phyloP scores from a whole-genome alignment of 169 alveolate species.

The Plasmodium reichenowi region DNA sequence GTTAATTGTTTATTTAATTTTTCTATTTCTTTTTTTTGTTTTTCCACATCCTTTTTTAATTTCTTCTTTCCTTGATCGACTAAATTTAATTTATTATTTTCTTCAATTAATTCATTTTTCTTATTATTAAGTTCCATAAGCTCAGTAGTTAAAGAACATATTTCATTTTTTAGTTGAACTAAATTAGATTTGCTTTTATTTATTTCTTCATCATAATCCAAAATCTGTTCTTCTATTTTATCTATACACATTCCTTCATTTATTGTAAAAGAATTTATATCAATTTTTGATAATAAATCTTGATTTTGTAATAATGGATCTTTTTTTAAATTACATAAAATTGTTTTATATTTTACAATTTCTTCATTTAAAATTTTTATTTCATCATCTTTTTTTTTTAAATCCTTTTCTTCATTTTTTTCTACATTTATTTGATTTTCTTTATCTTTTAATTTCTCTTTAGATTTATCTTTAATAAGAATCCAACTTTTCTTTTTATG shows the following conservation, averaged over 20 bases:
- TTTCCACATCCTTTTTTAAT: constrained; percentile 12
- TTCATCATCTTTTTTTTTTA: constrained; percentile 5
- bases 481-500: too few species aligned
- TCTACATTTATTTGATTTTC: too few species aligned
- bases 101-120: constrained; percentile 47
- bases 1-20: not conserved
- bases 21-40: constrained; percentile 7
- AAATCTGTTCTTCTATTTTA: constrained; percentile 8
- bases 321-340: not conserved
- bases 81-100: constrained; percentile 7
- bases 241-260: not conserved
- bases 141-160: constrained; percentile 29
- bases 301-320: too few species aligned
- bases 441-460: constrained; percentile 14
- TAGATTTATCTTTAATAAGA: too few species aligned
- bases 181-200: not conserved
- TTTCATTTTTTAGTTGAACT: constrained; percentile 40
- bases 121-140: constrained; percentile 34
- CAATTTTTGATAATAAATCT: too few species aligned
- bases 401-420: constrained; percentile 15
- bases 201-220: constrained; percentile 10
- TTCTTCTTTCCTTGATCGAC: constrained; percentile 1
- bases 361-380: constrained; percentile 8
- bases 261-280: not conserved
- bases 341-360: constrained; percentile 4